Base-by-base conservation (phyloP, 1,284 basidiomycete species). In the Fomes fomentarius region DNA sequence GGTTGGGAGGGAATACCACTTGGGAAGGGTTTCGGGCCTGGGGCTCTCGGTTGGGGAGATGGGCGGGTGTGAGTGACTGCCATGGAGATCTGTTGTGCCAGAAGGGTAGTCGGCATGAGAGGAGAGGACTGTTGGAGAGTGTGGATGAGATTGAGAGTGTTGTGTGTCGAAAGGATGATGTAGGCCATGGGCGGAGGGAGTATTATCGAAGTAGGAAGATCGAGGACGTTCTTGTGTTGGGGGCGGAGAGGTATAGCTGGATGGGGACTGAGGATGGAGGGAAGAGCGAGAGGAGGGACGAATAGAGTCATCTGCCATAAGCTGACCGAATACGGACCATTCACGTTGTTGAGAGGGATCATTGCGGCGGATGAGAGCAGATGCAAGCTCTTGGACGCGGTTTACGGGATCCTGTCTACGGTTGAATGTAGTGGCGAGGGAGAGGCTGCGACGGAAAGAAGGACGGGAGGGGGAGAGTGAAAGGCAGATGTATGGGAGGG, bases 261-360 rank as follows among this genome's bases (percentile, higher is more conserved):
- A 11, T 26, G 47, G 1, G 40, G 38, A 26, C 47, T 42, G 10
- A n/a, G 50, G 52, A 24, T 52, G 47, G 3, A 38, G n/a, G 21
- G 43, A 4, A 30, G 46, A 17, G 52, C 41, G 50, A 11, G 33
- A 11, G 17, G 50, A 9, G 12, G 66, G 63, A 31, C 66, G 66
- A 15, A 78, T 60, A 38, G 75, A 76, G 2, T 77, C 80, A 43
- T 85, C 84, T 63, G 85, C 80, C 84, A 91, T 88, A 31, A 87
- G 68, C 63, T 90, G 84, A 3, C 78, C 81, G 63, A 91, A 91
- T 5, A 91, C 72, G 0, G 84, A 75, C 89, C 89, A 91, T 70
- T 82, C 76, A 6, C 63, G 72, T 6, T 69, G 54, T 2, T 45
- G 47, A 22, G 42, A 30, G 22, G 15, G 59, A 4, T 50, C 47